Base-by-base conservation (phyloP, 2,329 filamentous ascomycete genomes). In the Xylariaceae sp. region DNA sequence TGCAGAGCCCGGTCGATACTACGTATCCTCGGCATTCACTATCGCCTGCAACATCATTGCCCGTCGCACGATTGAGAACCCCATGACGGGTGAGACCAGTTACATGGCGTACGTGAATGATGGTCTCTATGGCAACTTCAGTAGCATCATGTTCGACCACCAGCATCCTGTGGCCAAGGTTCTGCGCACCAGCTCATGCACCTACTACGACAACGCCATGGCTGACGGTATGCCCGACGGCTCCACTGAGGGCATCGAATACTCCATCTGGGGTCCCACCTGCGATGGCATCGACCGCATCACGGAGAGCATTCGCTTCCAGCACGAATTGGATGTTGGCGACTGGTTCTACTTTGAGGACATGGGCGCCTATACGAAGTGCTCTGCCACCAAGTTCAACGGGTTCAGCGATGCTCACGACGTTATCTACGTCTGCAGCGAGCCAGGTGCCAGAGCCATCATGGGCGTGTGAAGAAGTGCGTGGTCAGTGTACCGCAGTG, bases 101-200 rank as follows among this genome's bases (percentile, higher is more conserved):
- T 96, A 95, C 75, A 98, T 97, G 93, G 71, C 96, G 35, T 98
- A 98, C 65, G 73, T 97, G 64, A 98, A 98, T 63, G 93, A 98
- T 55, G 93, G 93, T 19, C 85, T 97, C 40, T 98, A 98, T 61
- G 93, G 93, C 59, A 97, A 97, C 72, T 97, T 98, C 63, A 95
- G 89, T 52, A 94, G 89, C 79, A 97, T 97, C 76, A 95, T 97
- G 74, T 98, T 96, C 64, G 93, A 97, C 61, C 93, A 97, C 67
- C 93, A 98, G 74, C 79, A 94, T 57, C 93, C 93, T 1, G 69
- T 86, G 34, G 88, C 91, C 42, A 87, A 86, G 66, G 78, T 97
- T 44, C 74, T 98, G 41, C 83, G 81, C 52, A 71, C 76, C 16
- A 72, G 75, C 46, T 66, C 74, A 48, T 69, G 72, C 45, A 76